Conservation (phyloP, 257 asterid genomes). For the Ilex aquifolium region DNA sequence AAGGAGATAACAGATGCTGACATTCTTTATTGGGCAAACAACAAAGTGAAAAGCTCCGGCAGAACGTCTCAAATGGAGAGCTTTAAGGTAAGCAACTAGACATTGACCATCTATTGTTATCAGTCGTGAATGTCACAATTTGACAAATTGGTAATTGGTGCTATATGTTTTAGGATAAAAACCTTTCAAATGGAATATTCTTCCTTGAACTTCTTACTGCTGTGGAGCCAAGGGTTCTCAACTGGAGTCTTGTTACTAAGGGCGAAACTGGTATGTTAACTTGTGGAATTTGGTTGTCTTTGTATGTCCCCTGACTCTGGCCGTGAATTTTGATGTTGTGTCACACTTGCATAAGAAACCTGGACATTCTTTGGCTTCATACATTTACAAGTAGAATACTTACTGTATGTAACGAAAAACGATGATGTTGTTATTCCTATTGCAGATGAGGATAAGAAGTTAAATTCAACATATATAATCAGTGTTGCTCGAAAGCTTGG, state of each 20-base stretch:
- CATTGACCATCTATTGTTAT: neutral
- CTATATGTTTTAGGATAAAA: conserved; percentile 44
- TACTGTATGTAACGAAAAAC: neutral
- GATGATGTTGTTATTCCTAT: conserved; percentile 4
- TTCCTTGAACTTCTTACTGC: conserved; percentile 73
- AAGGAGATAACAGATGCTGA: conserved; percentile 69
- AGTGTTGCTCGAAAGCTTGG: conserved; percentile 68
- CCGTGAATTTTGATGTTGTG: too few relatives aligned
- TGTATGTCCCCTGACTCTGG: too few relatives aligned
- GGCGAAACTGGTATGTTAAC: conserved; percentile 66
- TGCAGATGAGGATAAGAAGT: conserved; percentile 61
- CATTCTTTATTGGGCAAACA: conserved; percentile 65
- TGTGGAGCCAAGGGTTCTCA: conserved; percentile 90
- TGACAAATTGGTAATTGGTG: neutral
- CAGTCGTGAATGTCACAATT: neutral
- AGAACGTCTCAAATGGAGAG: conserved; percentile 69
- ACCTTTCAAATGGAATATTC: conserved; percentile 63
- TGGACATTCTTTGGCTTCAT: too few relatives aligned
- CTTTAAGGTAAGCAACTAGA: conserved; percentile 53
- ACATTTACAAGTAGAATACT: neutral
- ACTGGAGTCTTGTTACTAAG: conserved; percentile 85
- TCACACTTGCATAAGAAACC: too few relatives aligned
- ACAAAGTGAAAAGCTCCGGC: conserved; percentile 58
- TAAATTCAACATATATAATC: conserved; percentile 53
- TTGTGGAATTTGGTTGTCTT: too few relatives aligned